Conservation (phyloP, 2,329 filamentous ascomycete genomes). For the Trichoderma arundinaceum region DNA sequence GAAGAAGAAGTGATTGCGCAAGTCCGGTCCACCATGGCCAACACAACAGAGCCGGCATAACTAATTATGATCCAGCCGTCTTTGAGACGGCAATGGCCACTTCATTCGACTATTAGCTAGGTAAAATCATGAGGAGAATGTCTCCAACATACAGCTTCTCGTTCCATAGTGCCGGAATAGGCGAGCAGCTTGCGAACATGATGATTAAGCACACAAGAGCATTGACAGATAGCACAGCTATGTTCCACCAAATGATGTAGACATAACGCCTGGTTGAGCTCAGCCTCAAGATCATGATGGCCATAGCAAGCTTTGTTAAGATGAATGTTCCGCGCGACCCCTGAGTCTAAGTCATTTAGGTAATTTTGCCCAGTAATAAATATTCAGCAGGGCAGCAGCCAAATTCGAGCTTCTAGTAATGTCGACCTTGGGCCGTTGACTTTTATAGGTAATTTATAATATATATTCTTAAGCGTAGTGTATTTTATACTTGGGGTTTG, state of each 20-base stretch:
- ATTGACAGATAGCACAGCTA: slow-evolving; percentile 5
- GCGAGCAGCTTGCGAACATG: slow-evolving; percentile 11
- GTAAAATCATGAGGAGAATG: not conserved
- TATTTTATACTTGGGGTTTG: not conserved
- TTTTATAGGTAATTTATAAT: too few relatives aligned
- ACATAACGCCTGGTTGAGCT: not conserved
- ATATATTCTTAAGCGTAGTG: too few relatives aligned
- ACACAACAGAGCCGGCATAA: slow-evolving; percentile 4
- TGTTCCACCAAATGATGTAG: slow-evolving; percentile 11
- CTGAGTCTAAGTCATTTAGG: too few relatives aligned
- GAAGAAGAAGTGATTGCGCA: slow-evolving; percentile 16
- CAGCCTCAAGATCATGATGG: slow-evolving; percentile 17
- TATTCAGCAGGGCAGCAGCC: too few relatives aligned
- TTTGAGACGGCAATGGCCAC: slow-evolving; percentile 1
- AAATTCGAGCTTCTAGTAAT: too few relatives aligned
- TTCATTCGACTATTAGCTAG: not conserved
- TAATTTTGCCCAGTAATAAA: too few relatives aligned
- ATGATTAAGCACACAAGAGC: slow-evolving; percentile 4
- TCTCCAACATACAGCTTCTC: slow-evolving; percentile 10
- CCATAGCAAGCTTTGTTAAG: slow-evolving; percentile 17
- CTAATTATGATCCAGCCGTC: slow-evolving; percentile 22
- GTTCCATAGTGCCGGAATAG: slow-evolving; percentile 15
- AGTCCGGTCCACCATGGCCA: slow-evolving; percentile 3
- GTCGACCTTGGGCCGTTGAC: too few relatives aligned
- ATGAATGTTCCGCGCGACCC: too few relatives aligned